These are phyloP conservation scores for Flaveria brownii DNA, from an alignment of 129 eudicot species.

Conservation along the genomic window DNA sequence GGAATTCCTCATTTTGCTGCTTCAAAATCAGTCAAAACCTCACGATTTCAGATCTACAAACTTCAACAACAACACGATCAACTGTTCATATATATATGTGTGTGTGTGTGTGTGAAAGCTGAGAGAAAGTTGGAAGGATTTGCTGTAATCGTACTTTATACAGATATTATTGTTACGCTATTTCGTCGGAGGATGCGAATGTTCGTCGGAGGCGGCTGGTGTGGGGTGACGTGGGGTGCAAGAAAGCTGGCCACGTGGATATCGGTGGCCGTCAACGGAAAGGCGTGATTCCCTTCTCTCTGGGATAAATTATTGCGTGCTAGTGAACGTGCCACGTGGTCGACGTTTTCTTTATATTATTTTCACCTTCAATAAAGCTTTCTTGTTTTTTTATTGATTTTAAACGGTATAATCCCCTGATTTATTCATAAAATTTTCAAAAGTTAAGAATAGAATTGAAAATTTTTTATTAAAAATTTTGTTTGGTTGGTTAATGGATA, in stretches of 20 bases:
- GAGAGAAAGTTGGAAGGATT: slow-evolving; percentile 28
- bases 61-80: slow-evolving; percentile 11
- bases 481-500: no score
- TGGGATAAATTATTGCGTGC: slow-evolving; percentile 25
- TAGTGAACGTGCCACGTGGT: slow-evolving; percentile 43
- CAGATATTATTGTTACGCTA: slow-evolving; percentile 26
- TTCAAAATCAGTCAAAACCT: slow-evolving; percentile 18
- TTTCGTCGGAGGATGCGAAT: slow-evolving; percentile 34
- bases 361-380: no score
- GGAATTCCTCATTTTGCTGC: slow-evolving; percentile 43
- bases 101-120: neutral
- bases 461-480: no score
- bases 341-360: neutral
- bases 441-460: no score
- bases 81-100: no score
- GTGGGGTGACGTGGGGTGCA: slow-evolving; percentile 30
- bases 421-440: no score
- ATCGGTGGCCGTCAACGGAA: slow-evolving; percentile 27
- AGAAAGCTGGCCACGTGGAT: slow-evolving; percentile 23
- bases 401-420: no score
- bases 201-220: slow-evolving; percentile 1
- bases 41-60: slow-evolving; percentile 32
- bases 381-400: no score
- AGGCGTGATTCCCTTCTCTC: slow-evolving; percentile 22
- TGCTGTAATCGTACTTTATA: slow-evolving; percentile 28